Base-by-base conservation (phyloP, 2,329 filamentous ascomycete species). In the Conoideocrella luteorostrata region DNA sequence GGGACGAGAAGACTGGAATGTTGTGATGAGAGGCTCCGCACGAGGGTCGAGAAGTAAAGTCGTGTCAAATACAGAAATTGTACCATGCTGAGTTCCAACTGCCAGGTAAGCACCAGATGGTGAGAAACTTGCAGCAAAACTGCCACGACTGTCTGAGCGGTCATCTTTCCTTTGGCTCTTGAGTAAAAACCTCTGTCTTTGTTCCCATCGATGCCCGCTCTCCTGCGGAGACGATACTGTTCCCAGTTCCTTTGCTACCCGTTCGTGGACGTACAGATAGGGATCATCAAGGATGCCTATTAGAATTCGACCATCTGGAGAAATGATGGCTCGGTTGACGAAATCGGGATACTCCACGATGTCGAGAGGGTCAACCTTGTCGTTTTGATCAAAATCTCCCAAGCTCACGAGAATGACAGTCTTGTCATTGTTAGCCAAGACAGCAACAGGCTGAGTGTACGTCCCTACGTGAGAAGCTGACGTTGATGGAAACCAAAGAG, bases 281-380 rank as follows among this genome's bases (percentile, higher is more conserved):
- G 88, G 84, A 55, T 90, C 85, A 59, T 98, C 93, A 32, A 91
- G 86, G 34, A 97, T 86, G 2, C 89, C 87, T 5, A 90, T 76
- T 17, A 97, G 72, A 10, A 91, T 67, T 17, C 75, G 77, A 1
- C 90, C 91, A 59, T 96, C 86, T 0, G 91, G 93, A 6, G 91
- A 96, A 41, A 98, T 83, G n/a, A 90, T 80, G 26, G 90, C 88
- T 57, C 94, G 88, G 56, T 98, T 98, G 69, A 97, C 91, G 51
- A 82, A 86, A 58, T 91, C 86, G 5, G 86, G 84, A 51, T 95
- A 84, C 4, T 78, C 74, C 42, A 96, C 69, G 34, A 82, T 75
- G 43, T 86, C 80, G 18, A 94, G 66, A 28, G 84, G 72, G 47
- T 85, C 72, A 12, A 64, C 62, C 38, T 63, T 62, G 13, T 68